Evolutionary conservation across 495 filamentous ascomycete genomes (phyloP), one percentile per base, ranked within the genome.

Genomic region (Xylaria nigripes): DNA sequence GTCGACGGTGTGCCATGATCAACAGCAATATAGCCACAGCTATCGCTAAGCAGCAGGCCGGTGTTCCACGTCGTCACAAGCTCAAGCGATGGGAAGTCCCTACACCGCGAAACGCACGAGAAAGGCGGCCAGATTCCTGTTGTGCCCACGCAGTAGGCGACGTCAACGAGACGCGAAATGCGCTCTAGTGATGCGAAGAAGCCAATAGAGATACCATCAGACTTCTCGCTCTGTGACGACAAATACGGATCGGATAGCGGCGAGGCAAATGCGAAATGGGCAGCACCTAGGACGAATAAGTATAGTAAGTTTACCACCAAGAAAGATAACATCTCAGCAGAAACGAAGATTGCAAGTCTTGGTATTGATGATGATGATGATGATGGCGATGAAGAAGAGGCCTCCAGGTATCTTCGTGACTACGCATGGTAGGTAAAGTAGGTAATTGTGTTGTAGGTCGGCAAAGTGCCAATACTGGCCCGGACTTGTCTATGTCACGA

Each of bases 111-210:
- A 22, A 83, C 79, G 66, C 93, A 98, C 40, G 81, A 63, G 65
- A 98, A 98, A 8, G 93, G 93, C 51, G 81, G 78, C 7, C 76
- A 70, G 51, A 97, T 81, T 30, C 93, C 93, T 1, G 76, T 72
- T n/a, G 78, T 82, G 40, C 89, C 87, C 50, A 97, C 86, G 68
- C 93, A 98, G 75, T 98, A 98, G 25, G 90, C 76, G 45, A 98
- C 93, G 58, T 98, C 94, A 24, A 96, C 92, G 2, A 98, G 76
- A 42, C 90, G 83, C 13, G 92, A 80, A 48, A 91, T 71, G 64
- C 94, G 88, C 61, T 95, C 89, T 21, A 98, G 79, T 13, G 89
- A 86, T 51, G 76, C 69, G 72, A 93, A 97, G 56, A 96, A 78
- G 29, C 72, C 64, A 45, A 65, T 56, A 3, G 87, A 84, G 50